Evolutionary conservation across 1,284 basidiomycete species (phyloP), one percentile per base, ranked within the genome.

Genomic region (Apiotrichum akiyoshidainum): DNA sequence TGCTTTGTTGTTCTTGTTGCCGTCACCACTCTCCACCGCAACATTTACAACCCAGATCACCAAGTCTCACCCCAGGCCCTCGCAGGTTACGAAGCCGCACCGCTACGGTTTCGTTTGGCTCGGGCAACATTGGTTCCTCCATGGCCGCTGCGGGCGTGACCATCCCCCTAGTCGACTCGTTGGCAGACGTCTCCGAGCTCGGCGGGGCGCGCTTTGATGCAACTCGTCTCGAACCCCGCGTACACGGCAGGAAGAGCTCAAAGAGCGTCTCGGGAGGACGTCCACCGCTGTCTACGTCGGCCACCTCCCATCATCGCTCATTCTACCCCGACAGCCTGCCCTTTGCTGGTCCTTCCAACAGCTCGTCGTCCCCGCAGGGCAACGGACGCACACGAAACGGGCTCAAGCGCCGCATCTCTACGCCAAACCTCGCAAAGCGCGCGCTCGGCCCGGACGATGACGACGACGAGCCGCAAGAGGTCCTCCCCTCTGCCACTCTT

Each of bases 321-420:
- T 52, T 44, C 40, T 46, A 51, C n/a, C 41, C 51, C 41, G 51
- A 52, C n/a, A 40, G 35, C n/a, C 10, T n/a, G 42, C n/a, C 42
- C 13, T 35, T 48, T 13, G 46, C 21, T 21, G 53, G 53, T 1
- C 21, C 42, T 1, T 41, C 53, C 3, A 41, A 21, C n/a, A 21
- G 17, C 17, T 31, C 37, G 16, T 26, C 21, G 16, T 47, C 39
- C 1, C 46, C 46, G 14, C 44, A 50, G 42, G 26, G 39, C 9
- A n/a, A n/a, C 21, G 33, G 50, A 12, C 59, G 57, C 0, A 46
- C 50, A 26, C 53, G 69, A 19, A 58, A 44, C 14, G 72, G 69
- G 2, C 50, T 76, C 13, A 75, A 75, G 52, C 54, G 75, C 26
- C 58, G 72, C 31, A 74, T 71, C 21, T 75, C 74, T 0, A 73